These are phyloP conservation scores for Prunus kanzakura DNA, from an alignment of 306 rosid genomes.

Conservation along the genomic window DNA sequence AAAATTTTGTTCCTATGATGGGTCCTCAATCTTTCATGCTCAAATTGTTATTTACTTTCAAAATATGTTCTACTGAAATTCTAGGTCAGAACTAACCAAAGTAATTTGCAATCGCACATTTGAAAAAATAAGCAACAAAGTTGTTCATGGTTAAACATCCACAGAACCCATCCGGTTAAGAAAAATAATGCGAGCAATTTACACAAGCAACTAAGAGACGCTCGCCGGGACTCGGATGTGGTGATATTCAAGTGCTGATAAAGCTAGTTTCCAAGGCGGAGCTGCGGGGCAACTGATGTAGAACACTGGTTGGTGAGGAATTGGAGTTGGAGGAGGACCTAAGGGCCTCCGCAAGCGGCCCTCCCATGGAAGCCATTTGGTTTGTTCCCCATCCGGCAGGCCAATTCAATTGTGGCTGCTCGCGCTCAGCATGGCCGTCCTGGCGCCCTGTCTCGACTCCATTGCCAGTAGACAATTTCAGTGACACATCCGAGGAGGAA, in stretches of 20 bases:
- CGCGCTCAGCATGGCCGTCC: slow-evolving; percentile 34
- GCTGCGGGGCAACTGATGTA: slow-evolving; percentile 66
- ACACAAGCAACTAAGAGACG: background rate
- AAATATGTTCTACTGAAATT: background rate
- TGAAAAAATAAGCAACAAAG: background rate
- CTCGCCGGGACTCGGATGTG: background rate
- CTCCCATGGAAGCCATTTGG: slow-evolving; percentile 91
- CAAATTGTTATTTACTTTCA: background rate
- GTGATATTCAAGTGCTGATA: slow-evolving; percentile 39
- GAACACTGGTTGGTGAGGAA: slow-evolving; percentile 81
- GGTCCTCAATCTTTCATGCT: background rate
- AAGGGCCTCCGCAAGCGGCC: slow-evolving; percentile 93
- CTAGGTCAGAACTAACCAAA: background rate
- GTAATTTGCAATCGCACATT: background rate
- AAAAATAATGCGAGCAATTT: slow-evolving; percentile 3
- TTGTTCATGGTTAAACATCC: background rate
- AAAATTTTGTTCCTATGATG: background rate
- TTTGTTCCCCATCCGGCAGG: slow-evolving; percentile 58
- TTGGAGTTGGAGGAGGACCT: slow-evolving; percentile 68
- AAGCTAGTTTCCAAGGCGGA: slow-evolving; percentile 55
- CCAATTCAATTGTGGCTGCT: slow-evolving; percentile 62
- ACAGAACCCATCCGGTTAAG: background rate
- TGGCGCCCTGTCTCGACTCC: slow-evolving; percentile 33
- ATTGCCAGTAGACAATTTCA: slow-evolving; percentile 81
- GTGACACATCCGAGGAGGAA: slow-evolving; percentile 65